phyloP scores from a whole-genome alignment of 2,329 filamentous ascomycete genomes.

The Neoscytalidium dimidiatum region DNA sequence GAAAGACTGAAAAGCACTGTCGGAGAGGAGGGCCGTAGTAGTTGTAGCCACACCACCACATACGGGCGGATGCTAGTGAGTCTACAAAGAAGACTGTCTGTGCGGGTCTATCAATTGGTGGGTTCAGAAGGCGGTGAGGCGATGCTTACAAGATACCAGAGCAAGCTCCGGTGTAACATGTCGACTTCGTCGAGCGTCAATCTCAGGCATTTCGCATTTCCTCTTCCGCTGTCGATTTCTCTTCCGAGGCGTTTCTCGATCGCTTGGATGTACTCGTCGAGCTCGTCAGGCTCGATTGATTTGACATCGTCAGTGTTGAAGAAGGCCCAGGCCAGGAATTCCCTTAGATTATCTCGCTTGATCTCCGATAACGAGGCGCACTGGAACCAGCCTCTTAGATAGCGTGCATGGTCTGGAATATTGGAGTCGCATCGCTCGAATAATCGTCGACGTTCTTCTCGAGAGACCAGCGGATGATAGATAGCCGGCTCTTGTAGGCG shows the following conservation, averaged over 20 bases:
- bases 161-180: slow-evolving; percentile 61
- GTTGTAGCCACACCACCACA: slow-evolving; percentile 54
- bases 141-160: slow-evolving; percentile 62
- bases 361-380: slow-evolving; percentile 60
- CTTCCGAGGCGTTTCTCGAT: slow-evolving; percentile 57
- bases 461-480: slow-evolving; percentile 51
- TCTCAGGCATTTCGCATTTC: slow-evolving; percentile 59
- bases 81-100: slow-evolving; percentile 55
- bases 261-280: slow-evolving; percentile 57
- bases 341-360: slow-evolving; percentile 65
- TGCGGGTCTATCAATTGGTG: not conserved
- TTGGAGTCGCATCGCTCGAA: slow-evolving; percentile 60
- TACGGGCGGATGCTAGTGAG: slow-evolving; percentile 39
- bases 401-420: slow-evolving; percentile 57
- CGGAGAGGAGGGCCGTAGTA: slow-evolving; percentile 50
- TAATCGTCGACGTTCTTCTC: slow-evolving; percentile 54
- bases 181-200: slow-evolving; percentile 66
- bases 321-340: slow-evolving; percentile 70
- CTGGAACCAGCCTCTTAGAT: slow-evolving; percentile 67
- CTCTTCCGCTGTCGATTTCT: slow-evolving; percentile 56
- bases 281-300: slow-evolving; percentile 49
- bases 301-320: slow-evolving; percentile 54
- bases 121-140: too few relatives aligned
- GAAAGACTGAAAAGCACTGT: slow-evolving; percentile 56
- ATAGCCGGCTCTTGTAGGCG: slow-evolving; percentile 54